Evolutionary conservation across 2,329 filamentous ascomycete species (phyloP).

Genomic region (Blastomyces emzantsi): DNA sequence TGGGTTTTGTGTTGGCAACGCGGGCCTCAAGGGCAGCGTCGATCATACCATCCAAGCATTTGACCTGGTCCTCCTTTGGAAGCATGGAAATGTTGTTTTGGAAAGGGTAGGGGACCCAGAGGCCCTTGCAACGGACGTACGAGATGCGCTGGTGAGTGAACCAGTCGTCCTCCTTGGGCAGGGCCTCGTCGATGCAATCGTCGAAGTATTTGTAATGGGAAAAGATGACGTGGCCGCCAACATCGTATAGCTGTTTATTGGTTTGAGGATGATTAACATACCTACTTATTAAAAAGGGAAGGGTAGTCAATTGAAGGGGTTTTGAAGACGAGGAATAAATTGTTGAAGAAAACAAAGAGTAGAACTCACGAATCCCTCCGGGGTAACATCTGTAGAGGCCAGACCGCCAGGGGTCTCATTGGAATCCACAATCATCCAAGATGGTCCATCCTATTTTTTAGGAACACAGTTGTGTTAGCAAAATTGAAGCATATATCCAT

Average conservation of each 20-base stretch:
- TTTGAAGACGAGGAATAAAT: constrained; percentile 16
- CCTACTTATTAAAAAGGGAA: not conserved
- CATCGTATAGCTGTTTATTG: constrained; percentile 74
- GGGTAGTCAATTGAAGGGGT: constrained; percentile 16
- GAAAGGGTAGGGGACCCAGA: constrained; percentile 99
- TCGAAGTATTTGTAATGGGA: constrained; percentile 99
- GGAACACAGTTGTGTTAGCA: constrained; percentile 15
- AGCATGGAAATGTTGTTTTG: constrained; percentile 99
- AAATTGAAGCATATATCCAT: not conserved
- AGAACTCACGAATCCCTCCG: constrained; percentile 86
- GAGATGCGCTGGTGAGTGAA: constrained; percentile 97
- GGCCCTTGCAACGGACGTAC: constrained; percentile 91
- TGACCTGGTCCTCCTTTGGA: constrained; percentile 93
- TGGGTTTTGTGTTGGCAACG: constrained; percentile 78
- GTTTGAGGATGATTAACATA: not conserved
- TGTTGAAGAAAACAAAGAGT: constrained; percentile 8
- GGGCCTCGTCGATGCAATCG: constrained; percentile 94
- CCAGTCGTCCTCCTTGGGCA: constrained; percentile 92
- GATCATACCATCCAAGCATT: constrained; percentile 89
- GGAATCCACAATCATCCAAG: constrained; percentile 92
- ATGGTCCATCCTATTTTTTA: constrained; percentile 63
- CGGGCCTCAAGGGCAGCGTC: constrained; percentile 70
- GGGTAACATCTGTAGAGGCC: constrained; percentile 87
- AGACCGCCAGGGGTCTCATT: constrained; percentile 90
- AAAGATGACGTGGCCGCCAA: constrained; percentile 97